A percentile compares a stretch with the other conserved stretches of the same genome.
Evolutionary conservation across 768 basidiomycete species (phyloP).

Genomic region (Auricularia auricula-judae): DNA sequence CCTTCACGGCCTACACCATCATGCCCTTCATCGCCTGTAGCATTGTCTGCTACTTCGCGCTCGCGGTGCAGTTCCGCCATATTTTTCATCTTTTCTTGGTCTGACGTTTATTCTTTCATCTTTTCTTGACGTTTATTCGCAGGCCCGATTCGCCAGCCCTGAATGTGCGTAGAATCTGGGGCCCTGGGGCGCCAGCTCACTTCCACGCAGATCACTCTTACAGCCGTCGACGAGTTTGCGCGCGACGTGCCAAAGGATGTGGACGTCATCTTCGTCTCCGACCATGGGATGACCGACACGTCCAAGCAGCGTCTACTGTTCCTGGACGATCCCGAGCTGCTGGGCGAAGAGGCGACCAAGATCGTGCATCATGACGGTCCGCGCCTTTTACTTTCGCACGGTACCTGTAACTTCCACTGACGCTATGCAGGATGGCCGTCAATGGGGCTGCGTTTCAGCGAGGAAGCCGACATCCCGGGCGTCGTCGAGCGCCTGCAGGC

Average conservation of each 20-base stretch:
- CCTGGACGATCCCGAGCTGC: constrained; percentile 55
- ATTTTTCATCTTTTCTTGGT: too few relatives aligned
- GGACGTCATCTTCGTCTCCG: constrained; percentile 82
- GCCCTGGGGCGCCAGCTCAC: background rate
- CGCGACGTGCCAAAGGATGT: constrained; percentile 60
- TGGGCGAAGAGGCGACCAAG: constrained; percentile 49
- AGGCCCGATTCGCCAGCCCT: background rate
- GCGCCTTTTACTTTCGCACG: too few relatives aligned
- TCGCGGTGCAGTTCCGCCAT: constrained; percentile 47
- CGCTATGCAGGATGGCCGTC: constrained; percentile 64
- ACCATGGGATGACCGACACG: constrained; percentile 92
- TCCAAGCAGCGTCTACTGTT: constrained; percentile 62
- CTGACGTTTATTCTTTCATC: too few relatives aligned
- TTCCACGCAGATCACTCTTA: constrained; percentile 43
- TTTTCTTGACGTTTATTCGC: background rate
- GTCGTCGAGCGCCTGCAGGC: constrained; percentile 43
- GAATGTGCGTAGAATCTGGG: background rate
- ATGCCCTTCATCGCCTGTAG: constrained; percentile 66
- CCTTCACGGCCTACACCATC: constrained; percentile 74
- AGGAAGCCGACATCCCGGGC: constrained; percentile 42
- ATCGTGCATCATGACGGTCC: constrained; percentile 66
- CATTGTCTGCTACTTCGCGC: constrained; percentile 45
- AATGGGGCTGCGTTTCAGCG: constrained; percentile 69
- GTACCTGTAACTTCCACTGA: too few relatives aligned
- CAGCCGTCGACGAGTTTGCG: constrained; percentile 62